Evolutionary conservation across 257 asterid genomes (phyloP).

Genomic region (Solanum lignicaule): DNA sequence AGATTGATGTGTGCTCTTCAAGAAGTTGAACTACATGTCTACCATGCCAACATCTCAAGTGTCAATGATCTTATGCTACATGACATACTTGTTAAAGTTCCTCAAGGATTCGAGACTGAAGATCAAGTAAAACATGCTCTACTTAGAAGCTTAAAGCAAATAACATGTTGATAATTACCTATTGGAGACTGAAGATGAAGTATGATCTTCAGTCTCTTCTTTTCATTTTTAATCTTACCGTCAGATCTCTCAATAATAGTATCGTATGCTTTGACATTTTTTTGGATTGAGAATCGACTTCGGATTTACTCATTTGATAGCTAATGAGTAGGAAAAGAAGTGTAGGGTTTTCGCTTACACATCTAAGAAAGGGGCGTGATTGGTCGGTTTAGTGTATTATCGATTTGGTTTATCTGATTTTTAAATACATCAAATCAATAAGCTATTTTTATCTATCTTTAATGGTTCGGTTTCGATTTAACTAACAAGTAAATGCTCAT

Average conservation of each 20-base stretch:
- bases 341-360: too few species aligned
- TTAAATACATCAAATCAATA: too few species aligned
- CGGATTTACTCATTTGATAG: neutral
- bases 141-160: slow-evolving; percentile 17
- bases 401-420: too few species aligned
- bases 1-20: slow-evolving; percentile 49
- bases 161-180: neutral
- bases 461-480: too few species aligned
- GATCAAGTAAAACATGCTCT: slow-evolving; percentile 38
- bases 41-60: slow-evolving; percentile 70
- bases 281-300: neutral
- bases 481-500: too few species aligned
- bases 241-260: neutral
- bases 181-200: too few species aligned
- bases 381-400: too few species aligned
- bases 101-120: slow-evolving; percentile 27
- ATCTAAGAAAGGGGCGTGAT: too few species aligned
- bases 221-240: too few species aligned
- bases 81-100: slow-evolving; percentile 47
- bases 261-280: neutral
- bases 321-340: too few species aligned
- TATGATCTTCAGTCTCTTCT: neutral
- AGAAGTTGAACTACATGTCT: slow-evolving; percentile 48
- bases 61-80: slow-evolving; percentile 61
- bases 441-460: too few species aligned